Base-by-base conservation (phyloP, 768 basidiomycete genomes). In the Mycena rosella region DNA sequence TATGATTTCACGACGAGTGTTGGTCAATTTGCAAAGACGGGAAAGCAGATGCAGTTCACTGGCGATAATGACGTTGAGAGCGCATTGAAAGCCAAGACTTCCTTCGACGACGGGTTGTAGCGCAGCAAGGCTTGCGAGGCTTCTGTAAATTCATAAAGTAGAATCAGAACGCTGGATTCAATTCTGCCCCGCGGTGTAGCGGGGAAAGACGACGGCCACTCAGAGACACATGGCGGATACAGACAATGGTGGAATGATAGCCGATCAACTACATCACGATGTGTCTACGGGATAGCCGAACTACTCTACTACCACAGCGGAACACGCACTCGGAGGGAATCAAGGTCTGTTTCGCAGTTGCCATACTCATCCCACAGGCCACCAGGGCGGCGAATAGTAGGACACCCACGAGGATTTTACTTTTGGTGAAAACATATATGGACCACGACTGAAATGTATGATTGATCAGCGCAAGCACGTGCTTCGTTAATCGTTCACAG, bases 361-460 rank as follows among this genome's bases (percentile, higher is more conserved):
- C 38, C 5, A 60, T 6, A 20, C 65, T 57, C 36, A 40, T 44
- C 40, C 48, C 58, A 22, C 36, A 53, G 6, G 51, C 32, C 0
- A 42, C 58, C 5, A 66, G n/a, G 3, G 57, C 52, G 15, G 15
- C n/a, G 10, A 27, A 15, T 2, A 48, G 6, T 15, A 66, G 58
- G 18, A 53, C 3, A 5, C 24, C 49, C 13, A 52, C 34, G 38
- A 66, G 29, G 20, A 44, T 34, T 45, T 60, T 57, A 49, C 27
- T 65, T 9, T 27, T 26, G 6, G 57, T 65, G 36, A 65, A 52
- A 6, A 5, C 10, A 17, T 60, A 65, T 40, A 65, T 65, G 1
- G 57, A 49, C 47, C 51, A 60, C 2, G 40, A 32, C 26, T 66
- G 65, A 18, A 60, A 66, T n/a, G n/a, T n/a, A n/a, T n/a, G n/a